Evolutionary conservation across 805 yeast genomes (phyloP), one percentile per base, ranked within the genome.

Genomic region (Candida ascalaphidarum): DNA sequence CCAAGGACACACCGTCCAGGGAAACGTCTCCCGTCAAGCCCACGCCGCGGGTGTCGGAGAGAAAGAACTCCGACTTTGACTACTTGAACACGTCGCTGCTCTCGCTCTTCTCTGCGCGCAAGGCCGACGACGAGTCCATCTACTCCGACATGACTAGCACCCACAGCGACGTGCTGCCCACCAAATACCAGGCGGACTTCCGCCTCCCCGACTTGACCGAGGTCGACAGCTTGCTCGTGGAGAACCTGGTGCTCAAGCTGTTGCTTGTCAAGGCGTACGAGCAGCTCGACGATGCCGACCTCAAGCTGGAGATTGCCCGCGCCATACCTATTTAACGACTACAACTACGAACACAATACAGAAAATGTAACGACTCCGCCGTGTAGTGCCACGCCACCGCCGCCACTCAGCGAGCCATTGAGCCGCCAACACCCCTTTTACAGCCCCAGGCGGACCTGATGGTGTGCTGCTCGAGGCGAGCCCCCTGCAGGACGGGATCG

Each of bases 231-330:
- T 19, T 42, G 17, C 16, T 26, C 21, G 31, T 36, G 12, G 63
- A 57, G 30, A 53, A 52, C 34, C 50, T 48, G 23, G 34, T 35
- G 8, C 42, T 57, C 34, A 44, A 41, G 37, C 36, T 22, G 12
- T 40, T 57, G 20, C 36, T 58, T 20, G 44, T 37, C 31, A 44
- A 44, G 34, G 58, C 61, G 1, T 46, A 42, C 27, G 34, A 28
- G 2, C 27, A 40, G 28, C 22, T 57, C 17, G 44, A 31, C 3
- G 44, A 39, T 22, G 44, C 33, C 23, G 29, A 30, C 3, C 31
- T 37, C 21, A 33, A 34, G 22, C 41, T 32, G 8, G 44, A 37
- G 20, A 42, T 48, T 10, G 33, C 32, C 20, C 32, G 29, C 11
- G 42, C 36, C 14, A 36, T 48, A n/a, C n/a, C n/a, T n/a, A n/a